Conservation (phyloP, 2,329 filamentous ascomycete species). For the Ascocoryne sarcoides region DNA sequence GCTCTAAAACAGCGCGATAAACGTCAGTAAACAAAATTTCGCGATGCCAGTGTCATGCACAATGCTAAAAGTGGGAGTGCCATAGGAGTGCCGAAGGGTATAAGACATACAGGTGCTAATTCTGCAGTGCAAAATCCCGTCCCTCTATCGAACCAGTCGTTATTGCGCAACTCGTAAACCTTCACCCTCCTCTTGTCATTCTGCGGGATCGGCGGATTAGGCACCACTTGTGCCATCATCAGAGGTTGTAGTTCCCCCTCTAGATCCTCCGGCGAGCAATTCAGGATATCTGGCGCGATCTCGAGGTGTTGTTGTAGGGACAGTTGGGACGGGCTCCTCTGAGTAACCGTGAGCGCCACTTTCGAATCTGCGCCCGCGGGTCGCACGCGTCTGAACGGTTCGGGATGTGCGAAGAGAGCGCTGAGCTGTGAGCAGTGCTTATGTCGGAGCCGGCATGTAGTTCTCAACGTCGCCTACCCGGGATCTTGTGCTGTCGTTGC, state of each 20-base stretch:
- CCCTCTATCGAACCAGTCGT: constrained; percentile 98
- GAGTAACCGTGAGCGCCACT: constrained; percentile 20
- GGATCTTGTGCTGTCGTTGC: constrained; percentile 2
- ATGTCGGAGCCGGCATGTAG: constrained; percentile 7
- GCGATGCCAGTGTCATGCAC: neutral
- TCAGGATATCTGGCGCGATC: constrained; percentile 43
- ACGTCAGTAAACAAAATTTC: constrained; percentile 25
- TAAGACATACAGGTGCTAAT: constrained; percentile 23
- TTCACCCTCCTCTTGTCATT: constrained; percentile 77
- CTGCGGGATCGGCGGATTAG: constrained; percentile 43
- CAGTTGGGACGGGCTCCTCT: constrained; percentile 31
- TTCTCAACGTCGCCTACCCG: neutral
- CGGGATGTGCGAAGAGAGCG: constrained; percentile 3
- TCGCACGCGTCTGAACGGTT: constrained; percentile 7
- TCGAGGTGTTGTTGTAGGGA: constrained; percentile 53
- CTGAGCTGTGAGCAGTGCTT: constrained; percentile 5
- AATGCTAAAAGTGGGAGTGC: constrained; percentile 7
- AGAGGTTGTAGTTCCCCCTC: constrained; percentile 51
- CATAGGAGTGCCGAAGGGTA: neutral
- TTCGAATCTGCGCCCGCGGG: constrained; percentile 14
- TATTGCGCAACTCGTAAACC: constrained; percentile 96
- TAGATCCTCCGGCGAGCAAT: constrained; percentile 39
- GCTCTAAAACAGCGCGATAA: constrained; percentile 33
- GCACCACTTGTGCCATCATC: constrained; percentile 66
- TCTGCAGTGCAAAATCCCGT: constrained; percentile 85